A percentile compares a stretch with the other conserved stretches of the same genome.
Conservation (phyloP, 2,329 filamentous ascomycete species). For the Diaporthe humulicola region DNA sequence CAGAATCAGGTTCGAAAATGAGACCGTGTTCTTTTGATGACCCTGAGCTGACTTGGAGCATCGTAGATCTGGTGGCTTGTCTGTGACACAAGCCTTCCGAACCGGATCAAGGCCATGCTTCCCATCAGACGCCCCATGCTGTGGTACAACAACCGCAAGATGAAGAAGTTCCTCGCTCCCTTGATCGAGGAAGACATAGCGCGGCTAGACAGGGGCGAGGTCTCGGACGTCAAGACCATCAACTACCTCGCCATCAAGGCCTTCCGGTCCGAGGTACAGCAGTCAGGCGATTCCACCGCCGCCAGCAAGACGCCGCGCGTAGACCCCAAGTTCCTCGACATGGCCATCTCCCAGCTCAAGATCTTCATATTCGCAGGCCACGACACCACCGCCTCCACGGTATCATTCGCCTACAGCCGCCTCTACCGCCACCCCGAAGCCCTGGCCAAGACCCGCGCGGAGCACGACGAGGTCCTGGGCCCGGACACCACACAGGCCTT, state of each 20-base stretch:
- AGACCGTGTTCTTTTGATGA: not conserved
- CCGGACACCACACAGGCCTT: constrained; percentile 47
- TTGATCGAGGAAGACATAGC: constrained; percentile 45
- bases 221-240: constrained; percentile 45
- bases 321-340: constrained; percentile 32
- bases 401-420: constrained; percentile 36
- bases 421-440: constrained; percentile 44
- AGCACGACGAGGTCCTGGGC: constrained; percentile 48
- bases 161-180: constrained; percentile 45
- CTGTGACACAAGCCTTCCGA: constrained; percentile 27
- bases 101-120: constrained; percentile 33
- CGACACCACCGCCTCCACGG: constrained; percentile 40
- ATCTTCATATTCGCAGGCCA: constrained; percentile 46
- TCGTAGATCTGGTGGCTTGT: constrained; percentile 40
- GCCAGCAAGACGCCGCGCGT: not conserved
- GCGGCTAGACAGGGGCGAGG: constrained; percentile 40
- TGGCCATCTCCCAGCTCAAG: constrained; percentile 43
- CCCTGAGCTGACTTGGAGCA: not conserved
- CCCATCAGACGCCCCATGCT: constrained; percentile 43
- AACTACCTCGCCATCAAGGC: constrained; percentile 46
- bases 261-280: constrained; percentile 42
- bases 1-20: constrained; percentile 13
- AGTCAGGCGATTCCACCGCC: not conserved
- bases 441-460: constrained; percentile 44
- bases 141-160: constrained; percentile 47